A percentile compares a stretch with the other conserved stretches of the same genome.
Conservation (phyloP, 306 rosid genomes). For the Coriaria nepalensis region DNA sequence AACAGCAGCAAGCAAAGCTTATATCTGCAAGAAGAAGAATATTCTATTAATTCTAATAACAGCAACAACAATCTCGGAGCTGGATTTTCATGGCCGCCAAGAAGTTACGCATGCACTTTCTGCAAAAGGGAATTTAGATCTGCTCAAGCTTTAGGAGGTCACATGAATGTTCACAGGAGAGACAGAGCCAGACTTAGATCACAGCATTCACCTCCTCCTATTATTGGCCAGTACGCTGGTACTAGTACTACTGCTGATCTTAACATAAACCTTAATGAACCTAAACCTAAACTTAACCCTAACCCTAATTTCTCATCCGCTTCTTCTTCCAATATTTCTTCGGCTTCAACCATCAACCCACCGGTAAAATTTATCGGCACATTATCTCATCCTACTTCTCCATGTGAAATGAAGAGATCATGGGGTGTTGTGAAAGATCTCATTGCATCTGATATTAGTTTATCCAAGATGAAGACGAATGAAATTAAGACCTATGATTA, state of each 20-base stretch:
- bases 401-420: slow-evolving; percentile 25
- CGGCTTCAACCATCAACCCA: slow-evolving; percentile 8
- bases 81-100: slow-evolving; percentile 88
- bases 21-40: slow-evolving; percentile 14
- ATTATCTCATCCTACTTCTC: slow-evolving; percentile 17
- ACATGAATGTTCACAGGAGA: slow-evolving; percentile 88
- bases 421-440: not conserved
- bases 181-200: slow-evolving; percentile 76
- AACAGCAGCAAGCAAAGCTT: slow-evolving; percentile 3
- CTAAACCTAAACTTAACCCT: slow-evolving; percentile 39
- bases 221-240: slow-evolving; percentile 14
- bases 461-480: slow-evolving; percentile 9
- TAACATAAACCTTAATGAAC: not conserved
- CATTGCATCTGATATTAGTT: slow-evolving; percentile 2
- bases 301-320: slow-evolving; percentile 28
- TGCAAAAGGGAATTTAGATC: slow-evolving; percentile 85
- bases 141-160: slow-evolving; percentile 98
- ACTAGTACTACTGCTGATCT: not conserved
- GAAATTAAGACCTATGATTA: slow-evolving; percentile 6
- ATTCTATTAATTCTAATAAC: slow-evolving; percentile 17
- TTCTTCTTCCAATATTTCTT: slow-evolving; percentile 9
- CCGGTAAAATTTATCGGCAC: slow-evolving; percentile 16
- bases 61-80: too few species aligned
- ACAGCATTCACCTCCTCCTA: slow-evolving; percentile 32
- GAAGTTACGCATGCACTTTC: slow-evolving; percentile 71